These are phyloP conservation scores for Nannizziopsis arthrosporioides DNA, from an alignment of 2,329 filamentous ascomycete species.

Conservation along the genomic window DNA sequence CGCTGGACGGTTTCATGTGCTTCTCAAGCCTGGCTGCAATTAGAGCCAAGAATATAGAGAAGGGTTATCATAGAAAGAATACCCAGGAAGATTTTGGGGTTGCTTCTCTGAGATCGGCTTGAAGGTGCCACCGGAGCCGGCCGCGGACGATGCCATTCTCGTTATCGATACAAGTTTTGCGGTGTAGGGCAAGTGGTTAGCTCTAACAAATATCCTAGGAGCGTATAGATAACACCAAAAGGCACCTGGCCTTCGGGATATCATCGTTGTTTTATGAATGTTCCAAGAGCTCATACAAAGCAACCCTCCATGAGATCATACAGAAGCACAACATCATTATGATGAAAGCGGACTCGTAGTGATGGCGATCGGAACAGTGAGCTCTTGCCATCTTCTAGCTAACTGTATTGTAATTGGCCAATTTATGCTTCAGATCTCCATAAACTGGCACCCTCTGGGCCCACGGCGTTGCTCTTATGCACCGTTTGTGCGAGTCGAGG, in stretches of 20 bases:
- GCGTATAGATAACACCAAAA: neutral
- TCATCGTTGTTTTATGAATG: too few species aligned
- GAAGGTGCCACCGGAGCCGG: slow-evolving; percentile 12
- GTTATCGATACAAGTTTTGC: neutral
- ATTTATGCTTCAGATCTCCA: neutral
- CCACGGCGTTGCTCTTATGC: too few species aligned
- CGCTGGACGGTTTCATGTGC: slow-evolving; percentile 24
- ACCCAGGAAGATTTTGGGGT: slow-evolving; percentile 13
- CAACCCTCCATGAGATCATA: neutral
- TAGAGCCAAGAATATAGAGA: neutral
- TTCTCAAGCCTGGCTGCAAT: slow-evolving; percentile 12
- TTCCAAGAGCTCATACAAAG: neutral
- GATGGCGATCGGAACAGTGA: neutral
- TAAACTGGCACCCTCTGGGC: neutral
- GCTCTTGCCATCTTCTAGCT: neutral
- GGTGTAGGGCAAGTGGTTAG: neutral
- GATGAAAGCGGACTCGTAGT: neutral
- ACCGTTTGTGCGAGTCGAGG: too few species aligned
- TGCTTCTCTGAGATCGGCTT: slow-evolving; percentile 11
- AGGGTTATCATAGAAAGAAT: neutral
- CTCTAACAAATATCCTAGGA: neutral
- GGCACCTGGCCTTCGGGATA: too few species aligned
- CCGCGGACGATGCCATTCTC: slow-evolving; percentile 14
- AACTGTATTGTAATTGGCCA: neutral
- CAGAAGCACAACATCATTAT: neutral